A percentile compares a stretch with the other conserved stretches of the same genome.
These are phyloP conservation scores for Aspergillus sp. DNA, from an alignment of 2,329 filamentous ascomycete species.

Conservation along the genomic window DNA sequence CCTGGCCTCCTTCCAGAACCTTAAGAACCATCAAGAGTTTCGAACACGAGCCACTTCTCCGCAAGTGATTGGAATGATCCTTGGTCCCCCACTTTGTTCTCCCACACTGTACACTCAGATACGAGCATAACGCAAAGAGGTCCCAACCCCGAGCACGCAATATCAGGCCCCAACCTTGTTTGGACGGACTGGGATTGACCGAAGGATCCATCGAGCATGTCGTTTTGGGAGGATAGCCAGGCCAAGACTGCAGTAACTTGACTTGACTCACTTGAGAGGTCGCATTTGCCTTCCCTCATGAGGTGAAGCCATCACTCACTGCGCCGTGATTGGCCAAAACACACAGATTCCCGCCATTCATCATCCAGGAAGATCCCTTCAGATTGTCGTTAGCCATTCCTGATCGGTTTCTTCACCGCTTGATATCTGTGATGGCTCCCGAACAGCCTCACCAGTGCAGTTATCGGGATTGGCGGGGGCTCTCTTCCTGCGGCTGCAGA, in stretches of 20 bases:
- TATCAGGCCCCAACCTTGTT: no score
- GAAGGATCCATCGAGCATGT: background rate
- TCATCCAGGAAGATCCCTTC: background rate
- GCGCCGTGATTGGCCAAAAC: background rate
- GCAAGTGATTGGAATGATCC: background rate
- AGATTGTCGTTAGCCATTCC: no score
- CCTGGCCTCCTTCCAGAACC: background rate
- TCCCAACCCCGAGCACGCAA: no score
- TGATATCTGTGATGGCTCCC: background rate
- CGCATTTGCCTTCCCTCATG: background rate
- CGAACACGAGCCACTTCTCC: background rate
- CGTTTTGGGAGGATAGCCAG: background rate
- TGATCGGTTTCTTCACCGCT: background rate
- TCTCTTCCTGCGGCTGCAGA: background rate
- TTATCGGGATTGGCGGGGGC: background rate
- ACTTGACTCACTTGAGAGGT: background rate
- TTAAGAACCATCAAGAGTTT: background rate
- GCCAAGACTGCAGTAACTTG: no score
- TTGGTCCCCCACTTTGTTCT: background rate
- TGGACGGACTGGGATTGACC: background rate
- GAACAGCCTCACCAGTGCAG: background rate
- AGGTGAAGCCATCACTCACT: background rate
- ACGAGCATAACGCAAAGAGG: background rate
- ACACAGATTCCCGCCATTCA: background rate
- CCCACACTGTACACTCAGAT: background rate